Base-by-base conservation (phyloP, 2,329 filamentous ascomycete species). In the Aspergillus luchuensis region DNA sequence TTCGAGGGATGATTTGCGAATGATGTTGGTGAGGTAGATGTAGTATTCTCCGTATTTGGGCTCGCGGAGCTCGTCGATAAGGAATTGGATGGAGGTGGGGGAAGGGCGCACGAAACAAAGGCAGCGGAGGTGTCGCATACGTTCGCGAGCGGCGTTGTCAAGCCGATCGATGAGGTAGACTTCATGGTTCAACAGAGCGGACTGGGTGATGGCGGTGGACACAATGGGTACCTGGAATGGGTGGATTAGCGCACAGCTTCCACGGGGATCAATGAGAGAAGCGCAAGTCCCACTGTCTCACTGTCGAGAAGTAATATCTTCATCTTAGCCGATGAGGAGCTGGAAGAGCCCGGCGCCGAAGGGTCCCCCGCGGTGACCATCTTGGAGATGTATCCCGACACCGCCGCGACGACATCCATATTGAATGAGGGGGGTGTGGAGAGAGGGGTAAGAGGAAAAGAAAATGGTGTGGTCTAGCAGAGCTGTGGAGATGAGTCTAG, bases 31-130 rank as follows among this genome's bases (percentile, higher is more conserved):
- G 77, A 99, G 97, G 77, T 96, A 97, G 59, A 99, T 85, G 72
- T 96, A 88, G 78, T 99, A 99, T 80, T 99, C 95, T 66, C 95
- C 94, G 70, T 99, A 99, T 74, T 93, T 97, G 4, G 95, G 96
- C 53, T 98, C 94, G 62, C 95, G 87, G 58, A 99, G 84, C 80
- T 99, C 95, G 72, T 99, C 95, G 68, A 99, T 94, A 56, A 99
- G 85, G 64, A 91, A 87, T 73, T 99, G 93, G 72, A 98, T 92
- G 5, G 94, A 96, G 68, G 96, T 92, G 11, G 94, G 85, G 0
- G 94, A 97, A 7, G 95, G 95, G 43, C 96, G 89, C 51, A 99
- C 86, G 68, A 99, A 94, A 74, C 92, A 97, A 28, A 98, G 81
- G 76, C 95, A 99, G 56, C 92, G 88, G 56, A 99, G 84, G 80